Base-by-base conservation (phyloP, 192 early-diverging fungal species). In the Spizellomyces punctatus region DNA sequence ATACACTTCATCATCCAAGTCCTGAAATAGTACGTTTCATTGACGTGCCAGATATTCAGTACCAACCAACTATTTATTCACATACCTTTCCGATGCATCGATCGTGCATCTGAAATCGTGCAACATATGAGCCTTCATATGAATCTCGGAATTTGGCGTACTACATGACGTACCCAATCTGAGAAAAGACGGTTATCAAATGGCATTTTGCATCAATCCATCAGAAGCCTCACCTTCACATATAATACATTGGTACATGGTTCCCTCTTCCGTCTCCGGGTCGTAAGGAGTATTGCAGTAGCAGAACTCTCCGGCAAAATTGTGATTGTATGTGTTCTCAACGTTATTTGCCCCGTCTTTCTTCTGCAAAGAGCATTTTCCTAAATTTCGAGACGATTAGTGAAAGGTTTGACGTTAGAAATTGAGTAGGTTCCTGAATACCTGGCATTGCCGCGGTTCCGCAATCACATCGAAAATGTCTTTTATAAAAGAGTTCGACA, bases 391-490 rank as follows among this genome's bases (percentile, higher is more conserved):
- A 36, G 27, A 36, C 27, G 27, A 48, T 61, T 48, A 52, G 9
- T 17, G 8, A 1, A 2, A 36, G 27, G 1, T 3, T 36, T 36
- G 27, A 36, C 0, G 52, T 8, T 10, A 58, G 16, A n/a, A 19
- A 63, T 42, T 5, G 55, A 57, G 4, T 17, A 17, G 50, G 10
- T 57, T 61, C 14, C 27, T 36, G 27, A 36, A 36, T 36, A 36
- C 27, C 27, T 36, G 27, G 71, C 66, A 72, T 81, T 76, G 83
- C 77, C 6, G 52, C 19, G 0, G 91, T 90, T 6, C 94, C 96
- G 61, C 96, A 98, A 79, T 96, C 94, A 77, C 96, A 98, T 45
- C 70, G 84, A 75, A 98, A 98, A 64, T 81, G 69, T 2, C 95
- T 81, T 63, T 95, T 94, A 6, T 89, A 85, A 73, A 95, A 95